Evolutionary conservation across 2,329 filamentous ascomycete genomes (phyloP).

Genomic region (Trichoderma polysporum): DNA sequence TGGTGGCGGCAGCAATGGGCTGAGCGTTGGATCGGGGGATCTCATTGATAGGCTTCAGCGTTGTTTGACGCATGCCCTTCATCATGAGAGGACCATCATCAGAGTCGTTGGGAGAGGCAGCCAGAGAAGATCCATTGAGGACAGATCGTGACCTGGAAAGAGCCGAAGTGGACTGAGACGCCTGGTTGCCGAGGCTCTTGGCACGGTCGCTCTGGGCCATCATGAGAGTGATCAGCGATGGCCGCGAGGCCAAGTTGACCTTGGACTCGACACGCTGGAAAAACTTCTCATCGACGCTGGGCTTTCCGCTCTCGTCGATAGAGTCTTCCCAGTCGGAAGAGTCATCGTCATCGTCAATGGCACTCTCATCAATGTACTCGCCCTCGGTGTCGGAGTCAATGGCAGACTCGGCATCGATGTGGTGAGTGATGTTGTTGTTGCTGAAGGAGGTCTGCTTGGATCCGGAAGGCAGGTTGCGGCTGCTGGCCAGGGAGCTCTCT

Average conservation of each 20-base stretch:
- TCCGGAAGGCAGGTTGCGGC: conserved; percentile 46
- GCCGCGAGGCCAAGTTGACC: conserved; percentile 78
- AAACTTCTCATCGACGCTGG: conserved; percentile 76
- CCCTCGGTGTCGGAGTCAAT: conserved; percentile 44
- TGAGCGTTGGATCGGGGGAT: conserved; percentile 67
- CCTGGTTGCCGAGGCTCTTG: conserved; percentile 65
- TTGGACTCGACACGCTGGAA: conserved; percentile 92
- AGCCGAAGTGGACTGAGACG: conserved; percentile 67
- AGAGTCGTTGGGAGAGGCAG: conserved; percentile 56
- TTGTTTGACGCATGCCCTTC: conserved; percentile 54
- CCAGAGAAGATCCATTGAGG: conserved; percentile 44
- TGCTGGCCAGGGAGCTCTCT: conserved; percentile 68
- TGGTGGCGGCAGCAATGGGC: conserved; percentile 73
- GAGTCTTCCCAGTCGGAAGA: conserved; percentile 64
- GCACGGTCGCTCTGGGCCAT: conserved; percentile 76
- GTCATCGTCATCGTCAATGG: conserved; percentile 72
- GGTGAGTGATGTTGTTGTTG: conserved; percentile 69
- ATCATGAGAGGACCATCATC: conserved; percentile 64
- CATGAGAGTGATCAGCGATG: conserved; percentile 86
- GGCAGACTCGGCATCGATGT: conserved; percentile 53
- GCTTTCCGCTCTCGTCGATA: conserved; percentile 77
- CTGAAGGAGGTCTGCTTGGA: conserved; percentile 74
- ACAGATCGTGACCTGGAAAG: conserved; percentile 61
- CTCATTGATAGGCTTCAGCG: conserved; percentile 57
- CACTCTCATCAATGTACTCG: conserved; percentile 77